Evolutionary conservation across 495 filamentous ascomycete species (phyloP).

Genomic region (Amorphotheca resinae): DNA sequence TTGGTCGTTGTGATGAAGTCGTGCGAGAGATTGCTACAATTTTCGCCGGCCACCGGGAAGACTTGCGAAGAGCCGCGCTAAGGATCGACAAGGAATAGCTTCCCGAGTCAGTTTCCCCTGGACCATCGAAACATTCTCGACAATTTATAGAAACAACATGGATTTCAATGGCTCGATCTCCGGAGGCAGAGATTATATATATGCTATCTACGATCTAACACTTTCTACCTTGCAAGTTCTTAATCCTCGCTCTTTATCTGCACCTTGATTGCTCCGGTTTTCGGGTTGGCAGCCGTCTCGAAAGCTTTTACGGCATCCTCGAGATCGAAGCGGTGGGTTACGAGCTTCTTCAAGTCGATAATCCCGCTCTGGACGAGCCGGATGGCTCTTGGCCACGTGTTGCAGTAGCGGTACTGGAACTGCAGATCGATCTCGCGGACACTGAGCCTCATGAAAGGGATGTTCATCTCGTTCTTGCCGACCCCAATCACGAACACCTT

Average conservation of each 20-base stretch:
- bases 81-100: neutral
- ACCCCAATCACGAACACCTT: constrained; percentile 92
- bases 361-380: constrained; percentile 72
- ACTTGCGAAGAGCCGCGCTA: constrained; percentile 2
- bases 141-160: too few species aligned
- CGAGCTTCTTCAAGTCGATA: constrained; percentile 64
- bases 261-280: constrained; percentile 90
- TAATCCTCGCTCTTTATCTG: constrained; percentile 56
- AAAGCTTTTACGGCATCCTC: constrained; percentile 88
- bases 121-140: too few species aligned
- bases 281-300: constrained; percentile 72
- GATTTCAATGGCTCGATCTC: neutral
- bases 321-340: constrained; percentile 74
- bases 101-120: neutral
- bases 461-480: constrained; percentile 84
- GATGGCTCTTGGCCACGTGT: constrained; percentile 91
- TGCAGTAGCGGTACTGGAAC: constrained; percentile 92
- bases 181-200: neutral
- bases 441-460: constrained; percentile 85
- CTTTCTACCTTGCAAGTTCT: neutral
- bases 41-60: constrained; percentile 12
- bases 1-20: constrained; percentile 10
- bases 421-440: constrained; percentile 87
- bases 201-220: neutral
- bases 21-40: constrained; percentile 15